Evolutionary conservation across 1,284 basidiomycete species (phyloP), one percentile per base, ranked within the genome.

Genomic region (Cutaneotrichosporon sp.): DNA sequence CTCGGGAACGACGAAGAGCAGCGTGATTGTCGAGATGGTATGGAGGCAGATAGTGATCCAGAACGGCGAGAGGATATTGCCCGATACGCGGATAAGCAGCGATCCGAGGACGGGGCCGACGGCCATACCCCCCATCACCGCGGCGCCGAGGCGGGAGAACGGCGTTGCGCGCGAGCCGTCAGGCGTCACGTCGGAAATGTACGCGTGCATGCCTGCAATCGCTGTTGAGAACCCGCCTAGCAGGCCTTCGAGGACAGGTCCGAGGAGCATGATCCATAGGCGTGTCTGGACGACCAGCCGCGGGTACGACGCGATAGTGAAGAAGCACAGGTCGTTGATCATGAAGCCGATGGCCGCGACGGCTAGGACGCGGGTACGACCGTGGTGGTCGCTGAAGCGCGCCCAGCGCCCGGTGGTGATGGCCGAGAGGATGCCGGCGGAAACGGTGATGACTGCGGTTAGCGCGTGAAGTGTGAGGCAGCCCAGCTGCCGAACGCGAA

Each of bases 371-470:
- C 79, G 81, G 4, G 83, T 87, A 23, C 91, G 80, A 10, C 91
- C 91, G 54, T 85, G 74, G 17, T 83, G 78, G 67, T 93, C 89
- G 8, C 88, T 84, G 42, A 86, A 85, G 54, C 82, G 81, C 35
- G 88, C 88, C 91, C 91, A 96, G 80, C 84, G 90, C 9, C 87
- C 88, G 0, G 89, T 89, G 1, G 88, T 90, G 33, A 92, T 71
- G 0, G 87, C 89, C 4, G 86, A 86, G 4, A 93, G 79, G 5
- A 84, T 64, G n/a, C 91, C 91, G 80, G 86, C 85, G 5, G 80
- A 84, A 7, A 85, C 82, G 0, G 84, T 87, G 67, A 89, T 82
- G 30, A 80, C 84, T 72, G 49, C 2, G 4, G 47, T 49, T 17
- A 46, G 43, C n/a, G n/a, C n/a, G 15, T 10, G 13, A 4, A n/a